A percentile compares a stretch with the other conserved stretches of the same genome.
phyloP scores from a whole-genome alignment of 1,139 yeast genomes.

The Yamadazyma buinensis region DNA sequence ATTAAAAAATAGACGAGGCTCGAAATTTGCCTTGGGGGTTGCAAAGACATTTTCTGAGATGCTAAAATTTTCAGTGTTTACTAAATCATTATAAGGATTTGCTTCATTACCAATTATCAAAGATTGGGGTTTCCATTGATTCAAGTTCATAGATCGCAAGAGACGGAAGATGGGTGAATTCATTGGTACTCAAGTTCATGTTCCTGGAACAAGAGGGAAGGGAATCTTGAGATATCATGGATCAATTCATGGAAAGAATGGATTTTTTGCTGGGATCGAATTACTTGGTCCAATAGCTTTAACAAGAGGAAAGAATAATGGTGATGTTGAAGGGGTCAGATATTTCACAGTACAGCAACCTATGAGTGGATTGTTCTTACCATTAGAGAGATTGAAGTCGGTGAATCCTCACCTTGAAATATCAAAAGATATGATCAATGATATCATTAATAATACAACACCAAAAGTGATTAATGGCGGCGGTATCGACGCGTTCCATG shows the following conservation, averaged over 20 bases:
- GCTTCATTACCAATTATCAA: too few relatives aligned
- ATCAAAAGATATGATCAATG: constrained; percentile 14
- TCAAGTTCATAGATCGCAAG: too few relatives aligned
- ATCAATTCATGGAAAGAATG: constrained; percentile 64
- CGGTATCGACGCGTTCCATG: neutral
- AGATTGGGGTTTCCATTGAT: too few relatives aligned
- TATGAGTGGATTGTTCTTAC: constrained; percentile 70
- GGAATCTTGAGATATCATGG: constrained; percentile 77
- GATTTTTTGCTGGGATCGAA: constrained; percentile 88
- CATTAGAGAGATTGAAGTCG: constrained; percentile 55
- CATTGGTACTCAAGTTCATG: constrained; percentile 34
- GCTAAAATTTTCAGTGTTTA: neutral
- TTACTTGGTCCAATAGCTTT: constrained; percentile 58
- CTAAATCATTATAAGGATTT: too few relatives aligned
- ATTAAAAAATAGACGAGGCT: neutral
- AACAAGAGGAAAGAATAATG: constrained; percentile 43
- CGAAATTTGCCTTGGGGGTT: too few relatives aligned
- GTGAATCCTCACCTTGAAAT: constrained; percentile 29
- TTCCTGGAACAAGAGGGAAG: constrained; percentile 44
- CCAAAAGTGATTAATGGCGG: neutral
- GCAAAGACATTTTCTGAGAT: neutral
- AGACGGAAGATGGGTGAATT: constrained; percentile 16
- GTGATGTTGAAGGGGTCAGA: constrained; percentile 41
- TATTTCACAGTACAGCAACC: constrained; percentile 53
- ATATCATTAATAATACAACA: neutral